Evolutionary conservation across 2,329 filamentous ascomycete genomes (phyloP), one percentile per base, ranked within the genome.

Genomic region (Exophiala viscosa): DNA sequence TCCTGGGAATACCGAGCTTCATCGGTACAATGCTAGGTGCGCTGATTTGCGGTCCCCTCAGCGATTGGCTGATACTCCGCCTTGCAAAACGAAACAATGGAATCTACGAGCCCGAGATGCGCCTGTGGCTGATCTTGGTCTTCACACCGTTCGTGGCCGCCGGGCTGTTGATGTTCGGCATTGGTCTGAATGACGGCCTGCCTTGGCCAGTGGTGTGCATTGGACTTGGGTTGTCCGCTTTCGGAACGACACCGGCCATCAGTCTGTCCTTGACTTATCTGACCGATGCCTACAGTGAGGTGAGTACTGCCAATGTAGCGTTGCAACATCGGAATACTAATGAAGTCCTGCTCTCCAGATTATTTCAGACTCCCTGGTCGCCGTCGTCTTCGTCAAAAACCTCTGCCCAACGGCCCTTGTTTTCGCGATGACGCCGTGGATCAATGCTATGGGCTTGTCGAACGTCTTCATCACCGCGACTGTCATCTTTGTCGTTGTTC

Each of bases 51-150:
- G 74, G 73, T 0, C 62, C 65, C 0, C 45, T 75, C 1, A 65
- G 66, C 0, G 73, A 76, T 36, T 64, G 64, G 64, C 65, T 63
- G 0, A 69, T 74, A 33, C 50, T 70, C 18, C 66, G 62, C 28
- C 67, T 76, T 44, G 70, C 76, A 2, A 68, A 67, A 17, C 65
- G 68, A 11, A 77, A 78, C 58, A 65, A 66, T 23, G 74, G 74
- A 28, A 70, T 74, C 52, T 75, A 73, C 42, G 75, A 78, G 61
- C 72, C 76, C 1, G 76, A 78, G 60, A 76, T 77, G 72, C 68
- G 75, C 2, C 65, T 78, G 2, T 73, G 68, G 67, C 4, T 36
- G 5, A 10, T 10, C 10, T 5, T 36, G 10, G 5, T 10, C 9
- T 5, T 10, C 9, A 5, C 4, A 5, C 4, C 10, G 5, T 5